phyloP scores from a whole-genome alignment of 768 basidiomycete species.

The Coprinellus micaceus region DNA sequence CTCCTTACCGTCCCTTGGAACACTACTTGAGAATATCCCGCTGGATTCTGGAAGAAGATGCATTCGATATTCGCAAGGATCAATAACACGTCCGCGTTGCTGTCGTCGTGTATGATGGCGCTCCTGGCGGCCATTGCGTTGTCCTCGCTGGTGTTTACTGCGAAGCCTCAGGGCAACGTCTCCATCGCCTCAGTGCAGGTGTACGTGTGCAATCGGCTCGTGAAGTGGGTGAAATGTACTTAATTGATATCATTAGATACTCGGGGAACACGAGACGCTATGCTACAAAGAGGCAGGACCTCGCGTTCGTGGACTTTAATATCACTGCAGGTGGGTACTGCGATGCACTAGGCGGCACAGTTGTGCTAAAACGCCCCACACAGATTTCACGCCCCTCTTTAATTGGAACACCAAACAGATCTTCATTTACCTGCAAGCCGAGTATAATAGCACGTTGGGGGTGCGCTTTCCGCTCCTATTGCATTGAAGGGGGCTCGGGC shows the following conservation, averaged over 20 bases:
- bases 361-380: conserved; percentile 2
- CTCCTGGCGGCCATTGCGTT: conserved; percentile 68
- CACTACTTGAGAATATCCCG: no score
- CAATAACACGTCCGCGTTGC: conserved; percentile 69
- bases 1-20: no score
- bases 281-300: conserved; percentile 62
- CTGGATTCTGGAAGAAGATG: conserved; percentile 38
- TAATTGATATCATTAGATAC: conserved; percentile 24
- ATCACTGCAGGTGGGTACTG: conserved; percentile 63
- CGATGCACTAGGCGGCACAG: neutral
- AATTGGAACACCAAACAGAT: conserved; percentile 97
- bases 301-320: conserved; percentile 79
- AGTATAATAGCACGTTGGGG: conserved; percentile 70
- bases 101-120: conserved; percentile 73
- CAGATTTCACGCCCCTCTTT: conserved; percentile 82
- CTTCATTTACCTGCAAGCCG: conserved; percentile 82
- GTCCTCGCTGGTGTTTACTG: conserved; percentile 64
- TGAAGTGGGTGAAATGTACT: neutral
- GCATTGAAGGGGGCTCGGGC: neutral
- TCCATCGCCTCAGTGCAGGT: conserved; percentile 70
- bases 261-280: conserved; percentile 46
- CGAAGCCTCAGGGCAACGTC: conserved; percentile 54
- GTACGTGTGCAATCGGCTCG: conserved; percentile 40
- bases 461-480: conserved; percentile 32
- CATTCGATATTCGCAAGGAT: conserved; percentile 66